phyloP scores from a whole-genome alignment of 192 early-diverging fungal species.

The Coemansia sp. region DNA sequence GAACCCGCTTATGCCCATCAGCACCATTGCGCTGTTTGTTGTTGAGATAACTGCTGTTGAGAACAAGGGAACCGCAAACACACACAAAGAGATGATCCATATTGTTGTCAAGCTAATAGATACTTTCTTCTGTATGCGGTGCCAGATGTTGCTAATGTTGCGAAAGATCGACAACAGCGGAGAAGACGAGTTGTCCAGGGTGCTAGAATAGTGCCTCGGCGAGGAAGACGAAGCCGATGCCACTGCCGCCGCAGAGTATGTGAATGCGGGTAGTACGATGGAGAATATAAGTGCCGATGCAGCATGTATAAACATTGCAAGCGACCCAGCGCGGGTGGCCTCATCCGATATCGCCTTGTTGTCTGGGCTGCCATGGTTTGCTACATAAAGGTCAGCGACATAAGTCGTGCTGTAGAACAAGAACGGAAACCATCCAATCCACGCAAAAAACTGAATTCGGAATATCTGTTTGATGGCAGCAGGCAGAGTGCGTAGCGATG shows the following conservation, averaged over 20 bases:
- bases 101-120: slow-evolving; percentile 54
- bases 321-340: slow-evolving; percentile 79
- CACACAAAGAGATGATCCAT: slow-evolving; percentile 70
- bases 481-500: slow-evolving; percentile 66
- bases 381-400: slow-evolving; percentile 43
- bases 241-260: slow-evolving; percentile 25
- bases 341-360: slow-evolving; percentile 36
- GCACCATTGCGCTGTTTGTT: slow-evolving; percentile 61
- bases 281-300: slow-evolving; percentile 64
- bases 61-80: slow-evolving; percentile 70
- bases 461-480: slow-evolving; percentile 72
- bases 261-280: slow-evolving; percentile 41
- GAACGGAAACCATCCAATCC: slow-evolving; percentile 97
- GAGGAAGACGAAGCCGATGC: background rate
- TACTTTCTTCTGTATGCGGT: slow-evolving; percentile 14
- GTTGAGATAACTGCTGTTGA: slow-evolving; percentile 63
- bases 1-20: slow-evolving; percentile 75
- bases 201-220: background rate
- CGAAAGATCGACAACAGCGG: background rate
- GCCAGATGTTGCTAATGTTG: background rate
- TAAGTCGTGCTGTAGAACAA: slow-evolving; percentile 80
- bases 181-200: background rate
- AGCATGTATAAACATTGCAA: slow-evolving; percentile 79
- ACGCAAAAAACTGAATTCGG: slow-evolving; percentile 90
- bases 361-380: slow-evolving; percentile 15